Base-by-base conservation (phyloP, 176 grass and related monocot genomes). In the Raddia guianensis region DNA sequence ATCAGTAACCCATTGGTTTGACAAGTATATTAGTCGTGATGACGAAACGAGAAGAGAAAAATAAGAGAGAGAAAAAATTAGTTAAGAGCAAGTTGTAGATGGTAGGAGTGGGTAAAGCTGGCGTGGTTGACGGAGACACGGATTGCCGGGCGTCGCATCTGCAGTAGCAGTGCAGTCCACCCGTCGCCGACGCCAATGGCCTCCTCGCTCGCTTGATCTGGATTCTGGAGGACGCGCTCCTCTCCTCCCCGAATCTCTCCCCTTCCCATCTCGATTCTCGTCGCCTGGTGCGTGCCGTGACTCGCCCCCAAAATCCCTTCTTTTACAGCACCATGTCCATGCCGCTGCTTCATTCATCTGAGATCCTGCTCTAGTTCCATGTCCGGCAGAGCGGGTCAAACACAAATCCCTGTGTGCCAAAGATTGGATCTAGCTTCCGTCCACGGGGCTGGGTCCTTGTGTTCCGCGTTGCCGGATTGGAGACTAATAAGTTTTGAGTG, bases 341-440 rank as follows among this genome's bases (percentile, higher is more conserved):
- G 69, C 9, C 9, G 27, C 49, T 8, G 9, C 7, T 73, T 40
- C 37, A 7, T 73, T 37, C 27, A 37, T 53, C n/a, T 16, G 33
- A 15, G 50, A 37, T 72, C 48, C 27, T 52, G 16, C 2, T 40
- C 7, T 4, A 42, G 37, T 40, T 40, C 4, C 3, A 19, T 19
- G 19, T 1, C 55, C 7, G 19, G 55, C 55, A 57, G 18, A 67
- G 40, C 12, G 12, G 75, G 42, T 58, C 65, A 33, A 27, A 27
- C 27, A 27, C 27, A 27, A 59, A 70, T 59, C 42, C 13, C 14
- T 13, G 12, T 44, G 53, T 5, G 78, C 52, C 20, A 9, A 9
- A 13, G 56, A 12, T 51, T 81, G 72, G 67, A 81, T 81, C 79
- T 47, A 54, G 56, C 49, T 12, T 70, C 3, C 42, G 19, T 32